These are phyloP conservation scores for Prosopis cineraria DNA, from an alignment of 306 rosid genomes.

Conservation along the genomic window DNA sequence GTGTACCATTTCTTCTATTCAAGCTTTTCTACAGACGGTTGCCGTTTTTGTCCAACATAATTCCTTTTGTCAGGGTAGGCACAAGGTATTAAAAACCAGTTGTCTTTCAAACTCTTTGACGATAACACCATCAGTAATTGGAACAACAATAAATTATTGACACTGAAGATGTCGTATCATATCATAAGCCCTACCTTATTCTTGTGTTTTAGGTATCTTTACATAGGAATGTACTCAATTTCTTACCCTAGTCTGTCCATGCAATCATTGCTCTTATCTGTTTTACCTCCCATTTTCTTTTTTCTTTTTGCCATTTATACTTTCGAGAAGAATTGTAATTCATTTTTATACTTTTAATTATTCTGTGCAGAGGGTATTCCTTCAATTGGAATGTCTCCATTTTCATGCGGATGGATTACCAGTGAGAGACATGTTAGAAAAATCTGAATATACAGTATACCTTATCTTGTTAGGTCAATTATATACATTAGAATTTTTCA, in stretches of 20 bases:
- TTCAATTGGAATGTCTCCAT: slow-evolving; percentile 90
- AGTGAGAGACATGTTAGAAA: slow-evolving; percentile 62
- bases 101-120: slow-evolving; percentile 1
- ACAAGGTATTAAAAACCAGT: not conserved
- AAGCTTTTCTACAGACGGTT: slow-evolving; percentile 5
- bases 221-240: not conserved
- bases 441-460: slow-evolving; percentile 20
- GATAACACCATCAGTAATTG: not conserved
- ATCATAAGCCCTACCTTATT: slow-evolving; percentile 7
- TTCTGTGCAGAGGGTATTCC: slow-evolving; percentile 86
- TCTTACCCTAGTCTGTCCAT: slow-evolving; percentile 2
- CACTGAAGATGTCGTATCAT: not conserved
- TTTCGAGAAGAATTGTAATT: slow-evolving; percentile 17
- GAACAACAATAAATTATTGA: slow-evolving; percentile 1
- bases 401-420: slow-evolving; percentile 92
- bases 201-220: slow-evolving; percentile 7
- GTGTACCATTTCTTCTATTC: slow-evolving; percentile 32
- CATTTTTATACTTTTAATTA: slow-evolving; percentile 22
- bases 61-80: not conserved
- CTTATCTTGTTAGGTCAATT: slow-evolving; percentile 26
- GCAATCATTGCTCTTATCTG: slow-evolving; percentile 31
- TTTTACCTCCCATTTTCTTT: not conserved
- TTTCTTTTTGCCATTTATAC: not conserved
- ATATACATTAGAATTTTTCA: slow-evolving; percentile 1
- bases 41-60: not conserved